Evolutionary conservation across 495 filamentous ascomycete genomes (phyloP).

Genomic region (Aspergillus nidulans): DNA sequence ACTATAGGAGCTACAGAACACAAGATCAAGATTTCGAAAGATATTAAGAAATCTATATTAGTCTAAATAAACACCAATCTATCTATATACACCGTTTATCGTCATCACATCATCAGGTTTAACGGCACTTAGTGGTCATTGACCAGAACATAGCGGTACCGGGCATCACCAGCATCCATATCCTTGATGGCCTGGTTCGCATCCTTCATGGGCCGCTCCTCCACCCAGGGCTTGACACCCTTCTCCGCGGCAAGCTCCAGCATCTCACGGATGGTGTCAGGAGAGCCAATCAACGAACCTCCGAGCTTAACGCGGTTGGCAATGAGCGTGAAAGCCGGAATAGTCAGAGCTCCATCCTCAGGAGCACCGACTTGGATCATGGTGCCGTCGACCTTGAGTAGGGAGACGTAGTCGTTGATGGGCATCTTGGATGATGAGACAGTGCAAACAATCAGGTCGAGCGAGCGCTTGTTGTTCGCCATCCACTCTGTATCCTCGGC

Average conservation of each 20-base stretch:
- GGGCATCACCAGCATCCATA: slow-evolving; percentile 64
- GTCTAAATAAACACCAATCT: no score
- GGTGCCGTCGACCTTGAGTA: slow-evolving; percentile 65
- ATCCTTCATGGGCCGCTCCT: slow-evolving; percentile 67
- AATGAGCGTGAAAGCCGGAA: slow-evolving; percentile 37
- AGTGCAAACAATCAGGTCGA: slow-evolving; percentile 81
- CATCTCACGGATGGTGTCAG: slow-evolving; percentile 76
- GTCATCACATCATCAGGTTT: no score
- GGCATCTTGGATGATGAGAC: slow-evolving; percentile 72
- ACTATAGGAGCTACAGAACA: no score
- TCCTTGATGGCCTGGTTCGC: slow-evolving; percentile 69
- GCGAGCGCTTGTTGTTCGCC: slow-evolving; percentile 52
- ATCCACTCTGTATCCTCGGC: slow-evolving; percentile 73
- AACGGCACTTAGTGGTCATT: slow-evolving; percentile 52
- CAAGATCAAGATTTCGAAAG: no score
- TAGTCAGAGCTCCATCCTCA: slow-evolving; percentile 61
- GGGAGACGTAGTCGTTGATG: slow-evolving; percentile 60
- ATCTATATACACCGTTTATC: no score
- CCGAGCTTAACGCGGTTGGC: slow-evolving; percentile 59
- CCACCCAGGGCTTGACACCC: slow-evolving; percentile 66
- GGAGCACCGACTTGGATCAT: slow-evolving; percentile 78
- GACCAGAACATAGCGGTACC: slow-evolving; percentile 72
- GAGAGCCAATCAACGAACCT: slow-evolving; percentile 68
- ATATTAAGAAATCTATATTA: no score
- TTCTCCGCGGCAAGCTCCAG: slow-evolving; percentile 69